These are phyloP conservation scores for Verticillium longisporum DNA, from an alignment of 2,329 filamentous ascomycete species.

Conservation along the genomic window DNA sequence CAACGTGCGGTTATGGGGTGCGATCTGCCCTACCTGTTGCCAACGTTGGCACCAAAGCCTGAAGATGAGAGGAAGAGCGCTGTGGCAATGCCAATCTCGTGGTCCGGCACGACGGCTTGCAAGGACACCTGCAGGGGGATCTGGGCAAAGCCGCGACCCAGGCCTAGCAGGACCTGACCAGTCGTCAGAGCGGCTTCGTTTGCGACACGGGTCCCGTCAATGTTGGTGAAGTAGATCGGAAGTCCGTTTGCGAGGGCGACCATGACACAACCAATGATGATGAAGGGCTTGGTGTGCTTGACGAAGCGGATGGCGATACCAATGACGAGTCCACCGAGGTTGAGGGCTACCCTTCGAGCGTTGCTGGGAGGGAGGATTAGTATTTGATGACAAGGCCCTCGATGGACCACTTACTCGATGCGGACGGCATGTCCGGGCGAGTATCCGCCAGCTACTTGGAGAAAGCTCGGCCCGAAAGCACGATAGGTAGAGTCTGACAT, in stretches of 20 bases:
- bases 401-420: constrained; percentile 24
- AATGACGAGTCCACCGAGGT: constrained; percentile 26
- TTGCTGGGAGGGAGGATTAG: constrained; percentile 14
- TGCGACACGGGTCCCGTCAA: constrained; percentile 14
- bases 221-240: constrained; percentile 21
- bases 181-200: constrained; percentile 26
- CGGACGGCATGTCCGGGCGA: constrained; percentile 26
- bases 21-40: not conserved
- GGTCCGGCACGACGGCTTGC: constrained; percentile 22
- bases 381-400: constrained; percentile 11
- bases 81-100: constrained; percentile 27
- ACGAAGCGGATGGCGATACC: constrained; percentile 28
- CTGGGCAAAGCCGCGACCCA: constrained; percentile 26
- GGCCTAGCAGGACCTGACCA: constrained; percentile 23
- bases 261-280: constrained; percentile 22
- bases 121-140: constrained; percentile 25
- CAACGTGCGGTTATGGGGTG: not conserved
- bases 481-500: constrained; percentile 30
- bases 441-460: constrained; percentile 29
- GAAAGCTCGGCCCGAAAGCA: constrained; percentile 31
- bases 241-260: constrained; percentile 26
- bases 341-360: constrained; percentile 24
- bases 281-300: constrained; percentile 25
- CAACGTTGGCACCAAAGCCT: constrained; percentile 20
- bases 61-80: constrained; percentile 26